A percentile compares a stretch with the other conserved stretches of the same genome.
phyloP scores from a whole-genome alignment of 805 yeast species.

The Metschnikowia continentalis region DNA sequence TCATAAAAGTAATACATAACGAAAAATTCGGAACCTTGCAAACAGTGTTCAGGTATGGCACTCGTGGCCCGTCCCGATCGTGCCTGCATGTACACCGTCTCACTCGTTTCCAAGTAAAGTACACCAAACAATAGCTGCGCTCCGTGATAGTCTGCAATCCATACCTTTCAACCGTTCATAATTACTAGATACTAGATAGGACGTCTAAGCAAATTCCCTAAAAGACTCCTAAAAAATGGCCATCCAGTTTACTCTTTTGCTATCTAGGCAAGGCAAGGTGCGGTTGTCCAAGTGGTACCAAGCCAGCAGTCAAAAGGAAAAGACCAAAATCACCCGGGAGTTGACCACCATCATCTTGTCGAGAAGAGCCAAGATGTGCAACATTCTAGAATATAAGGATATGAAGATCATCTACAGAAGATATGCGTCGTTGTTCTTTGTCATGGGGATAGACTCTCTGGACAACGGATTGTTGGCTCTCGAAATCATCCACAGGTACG shows the following conservation, averaged over 20 bases:
- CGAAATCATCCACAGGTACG: conserved; percentile 87
- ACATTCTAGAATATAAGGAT: conserved; percentile 81
- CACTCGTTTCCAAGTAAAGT: background rate
- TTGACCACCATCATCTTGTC: conserved; percentile 79
- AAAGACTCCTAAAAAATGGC: conserved; percentile 44
- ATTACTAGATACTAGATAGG: background rate
- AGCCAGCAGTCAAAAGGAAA: conserved; percentile 79
- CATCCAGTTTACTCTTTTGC: conserved; percentile 70
- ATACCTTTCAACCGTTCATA: background rate
- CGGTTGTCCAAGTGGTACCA: conserved; percentile 92
- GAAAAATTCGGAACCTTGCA: background rate
- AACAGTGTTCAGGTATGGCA: background rate
- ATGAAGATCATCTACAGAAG: conserved; percentile 84
- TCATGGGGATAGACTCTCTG: conserved; percentile 76
- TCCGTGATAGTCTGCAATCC: background rate
- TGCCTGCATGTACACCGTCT: background rate
- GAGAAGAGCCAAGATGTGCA: conserved; percentile 92
- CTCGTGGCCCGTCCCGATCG: background rate
- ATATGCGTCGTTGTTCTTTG: conserved; percentile 88
- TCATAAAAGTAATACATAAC: background rate
- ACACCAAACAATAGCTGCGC: background rate
- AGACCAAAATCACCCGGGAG: conserved; percentile 77
- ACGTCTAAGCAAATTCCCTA: background rate
- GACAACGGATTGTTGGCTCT: conserved; percentile 85
- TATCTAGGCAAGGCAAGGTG: conserved; percentile 94